These are phyloP conservation scores for Monosporozyma aerobia DNA, from an alignment of 805 yeast genomes.

Conservation along the genomic window DNA sequence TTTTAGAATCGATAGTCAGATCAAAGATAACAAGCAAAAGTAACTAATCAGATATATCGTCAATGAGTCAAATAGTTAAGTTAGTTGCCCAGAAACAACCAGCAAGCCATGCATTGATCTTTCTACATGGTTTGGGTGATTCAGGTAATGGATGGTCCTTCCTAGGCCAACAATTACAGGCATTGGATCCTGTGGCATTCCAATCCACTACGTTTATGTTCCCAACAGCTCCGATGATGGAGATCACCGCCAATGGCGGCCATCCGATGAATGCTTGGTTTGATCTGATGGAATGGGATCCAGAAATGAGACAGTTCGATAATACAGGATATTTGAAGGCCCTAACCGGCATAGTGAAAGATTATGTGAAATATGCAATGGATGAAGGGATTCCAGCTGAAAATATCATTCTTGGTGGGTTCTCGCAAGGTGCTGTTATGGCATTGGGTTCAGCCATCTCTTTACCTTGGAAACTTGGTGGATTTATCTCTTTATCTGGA, in stretches of 20 bases:
- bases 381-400: constrained; percentile 47
- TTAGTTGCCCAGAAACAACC: constrained; percentile 26
- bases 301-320: constrained; percentile 37
- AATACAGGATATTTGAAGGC: constrained; percentile 44
- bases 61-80: constrained; percentile 21
- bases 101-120: constrained; percentile 58
- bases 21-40: not conserved
- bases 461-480: constrained; percentile 60
- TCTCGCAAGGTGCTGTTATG: constrained; percentile 88
- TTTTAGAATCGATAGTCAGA: not conserved
- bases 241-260: constrained; percentile 63
- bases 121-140: constrained; percentile 90
- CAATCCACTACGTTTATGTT: constrained; percentile 64
- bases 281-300: constrained; percentile 53
- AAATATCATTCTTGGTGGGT: constrained; percentile 85
- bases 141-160: constrained; percentile 84
- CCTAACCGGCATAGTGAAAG: constrained; percentile 26
- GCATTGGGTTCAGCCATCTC: constrained; percentile 52
- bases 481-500: constrained; percentile 70
- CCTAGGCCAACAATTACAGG: constrained; percentile 54
- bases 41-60: not conserved
- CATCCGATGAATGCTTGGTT: constrained; percentile 78
- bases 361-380: constrained; percentile 39
- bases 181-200: constrained; percentile 31
- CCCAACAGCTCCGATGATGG: constrained; percentile 77